A percentile compares a stretch with the other conserved stretches of the same genome.
Evolutionary conservation across 2,329 filamentous ascomycete species (phyloP).

Genomic region (Bipolaris oryzae): DNA sequence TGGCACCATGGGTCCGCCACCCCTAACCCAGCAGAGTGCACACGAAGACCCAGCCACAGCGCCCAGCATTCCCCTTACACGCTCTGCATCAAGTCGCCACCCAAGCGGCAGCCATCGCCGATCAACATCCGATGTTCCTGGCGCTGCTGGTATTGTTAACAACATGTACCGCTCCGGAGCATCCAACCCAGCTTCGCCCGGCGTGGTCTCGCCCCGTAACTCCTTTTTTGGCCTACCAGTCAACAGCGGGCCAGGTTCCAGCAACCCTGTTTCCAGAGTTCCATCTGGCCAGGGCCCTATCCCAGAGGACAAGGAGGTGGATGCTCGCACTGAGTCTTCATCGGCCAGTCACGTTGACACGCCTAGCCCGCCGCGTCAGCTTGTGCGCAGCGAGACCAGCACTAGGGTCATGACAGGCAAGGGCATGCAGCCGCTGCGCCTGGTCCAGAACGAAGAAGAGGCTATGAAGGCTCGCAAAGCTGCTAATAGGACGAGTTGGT

Average conservation of each 20-base stretch:
- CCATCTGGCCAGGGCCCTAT: conserved; percentile 45
- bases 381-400: conserved; percentile 53
- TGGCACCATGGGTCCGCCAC: conserved; percentile 33
- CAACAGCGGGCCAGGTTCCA: conserved; percentile 46
- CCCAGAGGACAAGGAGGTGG: conserved; percentile 42
- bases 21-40: conserved; percentile 28
- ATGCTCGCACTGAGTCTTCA: conserved; percentile 30
- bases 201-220: conserved; percentile 46
- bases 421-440: conserved; percentile 81
- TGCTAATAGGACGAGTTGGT: conserved; percentile 56
- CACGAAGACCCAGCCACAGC: conserved; percentile 72
- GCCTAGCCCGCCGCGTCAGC: conserved; percentile 61
- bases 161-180: conserved; percentile 78
- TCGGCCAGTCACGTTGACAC: conserved; percentile 44
- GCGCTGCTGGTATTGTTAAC: conserved; percentile 77
- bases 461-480: conserved; percentile 49
- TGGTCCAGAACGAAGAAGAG: conserved; percentile 74
- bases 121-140: conserved; percentile 55
- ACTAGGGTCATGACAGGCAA: conserved; percentile 58
- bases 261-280: conserved; percentile 46
- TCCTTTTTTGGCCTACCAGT: conserved; percentile 51
- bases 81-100: conserved; percentile 58
- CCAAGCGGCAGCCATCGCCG: conserved; percentile 47
- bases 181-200: conserved; percentile 56
- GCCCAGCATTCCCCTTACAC: conserved; percentile 73